Base-by-base conservation (phyloP, 345 rosid genomes). In the Sisymbrium altissimum region DNA sequence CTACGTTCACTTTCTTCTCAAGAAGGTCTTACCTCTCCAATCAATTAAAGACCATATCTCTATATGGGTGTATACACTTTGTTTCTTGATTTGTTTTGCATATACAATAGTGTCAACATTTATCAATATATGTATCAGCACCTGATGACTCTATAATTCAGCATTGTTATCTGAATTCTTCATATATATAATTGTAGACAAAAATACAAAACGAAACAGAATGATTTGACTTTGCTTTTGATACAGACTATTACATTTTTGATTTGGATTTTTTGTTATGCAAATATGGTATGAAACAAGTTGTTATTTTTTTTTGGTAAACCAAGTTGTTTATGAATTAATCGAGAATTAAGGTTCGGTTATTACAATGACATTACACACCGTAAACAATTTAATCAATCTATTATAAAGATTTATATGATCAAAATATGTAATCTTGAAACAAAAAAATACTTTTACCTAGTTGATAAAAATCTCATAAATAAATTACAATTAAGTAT, bases 1-100 rank as follows among this genome's bases (percentile, higher is more conserved):
- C 86, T 72, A 11, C 85, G 66, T 40, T 82, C 97, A 12, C 77
- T 94, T 70, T 89, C 98, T 64, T 87, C 96, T 50, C 97, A 88
- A 81, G 98, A 94, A 70, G 97, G 98, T 71, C 88, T 90, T 5
- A 84, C 78, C 71, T 90, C 96, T 73, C 93, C 96, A 14, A 82
- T 83, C 41, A 46, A 69, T 54, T 52, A 76, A 63, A 12, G 23
- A 61, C n/a, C 27, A 50, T 54, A 45, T 53, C 10, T 35, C 62
- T 62, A 29, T 62, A 23, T 73, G n/a, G n/a, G 23, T 53, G 57
- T 60, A 23, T 61, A 75, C 54, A 50, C 32, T 61, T 61, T 68
- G 73, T 75, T 60, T 54, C 64, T 35, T 40, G 11, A 53, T 61
- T 52, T 52, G 39, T 30, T 68, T 68, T 75, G 70, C 79, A 60